Evolutionary conservation across 1,284 basidiomycete species (phyloP).

Genomic region (Austroboletus niveus): DNA sequence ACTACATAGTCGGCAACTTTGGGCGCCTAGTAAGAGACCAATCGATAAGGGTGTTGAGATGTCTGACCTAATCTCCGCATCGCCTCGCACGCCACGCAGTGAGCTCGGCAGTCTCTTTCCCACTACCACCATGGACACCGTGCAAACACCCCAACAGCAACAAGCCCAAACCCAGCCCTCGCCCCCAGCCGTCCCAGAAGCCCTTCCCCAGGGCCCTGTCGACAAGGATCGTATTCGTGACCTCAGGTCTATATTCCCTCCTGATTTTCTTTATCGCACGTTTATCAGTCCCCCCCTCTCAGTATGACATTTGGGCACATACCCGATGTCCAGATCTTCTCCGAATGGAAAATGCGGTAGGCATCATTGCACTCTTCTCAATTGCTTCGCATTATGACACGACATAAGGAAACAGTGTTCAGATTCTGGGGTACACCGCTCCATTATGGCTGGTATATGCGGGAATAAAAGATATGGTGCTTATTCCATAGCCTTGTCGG

Average conservation of each 20-base stretch:
- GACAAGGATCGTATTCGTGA: too few species aligned
- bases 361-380: neutral
- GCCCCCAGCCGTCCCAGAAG: neutral
- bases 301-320: constrained; percentile 22
- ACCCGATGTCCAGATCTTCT: constrained; percentile 19
- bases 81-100: too few species aligned
- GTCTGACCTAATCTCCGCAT: neutral
- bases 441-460: constrained; percentile 15
- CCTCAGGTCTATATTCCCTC: neutral
- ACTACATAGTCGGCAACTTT: too few species aligned
- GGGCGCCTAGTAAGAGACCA: too few species aligned
- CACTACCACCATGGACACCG: constrained; percentile 20
- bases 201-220: too few species aligned
- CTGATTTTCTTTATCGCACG: neutral
- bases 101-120: neutral
- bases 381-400: neutral
- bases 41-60: too few species aligned
- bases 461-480: constrained; percentile 12
- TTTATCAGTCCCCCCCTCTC: neutral
- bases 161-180: neutral
- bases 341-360: constrained; percentile 17
- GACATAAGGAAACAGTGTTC: constrained; percentile 13
- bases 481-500: constrained; percentile 24
- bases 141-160: neutral
- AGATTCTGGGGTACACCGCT: constrained; percentile 20